Conservation (phyloP, 306 rosid genomes). For the Senna siamea region DNA sequence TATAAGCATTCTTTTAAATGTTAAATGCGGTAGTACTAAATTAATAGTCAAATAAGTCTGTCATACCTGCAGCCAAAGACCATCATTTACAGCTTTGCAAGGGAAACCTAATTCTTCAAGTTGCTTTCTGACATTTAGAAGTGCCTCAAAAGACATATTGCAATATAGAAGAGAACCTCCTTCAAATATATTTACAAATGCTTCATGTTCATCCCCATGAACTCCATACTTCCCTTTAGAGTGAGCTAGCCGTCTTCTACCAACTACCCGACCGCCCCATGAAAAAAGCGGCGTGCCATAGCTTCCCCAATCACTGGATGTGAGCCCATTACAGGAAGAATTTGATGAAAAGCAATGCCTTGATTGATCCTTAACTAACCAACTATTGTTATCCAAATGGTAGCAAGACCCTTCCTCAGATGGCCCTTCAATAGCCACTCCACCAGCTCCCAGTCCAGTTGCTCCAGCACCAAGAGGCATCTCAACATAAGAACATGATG, state of each 20-base stretch:
- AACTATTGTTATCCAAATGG: conserved; percentile 66
- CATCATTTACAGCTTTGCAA: conserved; percentile 97
- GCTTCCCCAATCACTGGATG: conserved; percentile 85
- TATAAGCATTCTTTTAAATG: background rate
- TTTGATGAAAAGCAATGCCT: conserved; percentile 67
- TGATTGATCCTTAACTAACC: conserved; percentile 72
- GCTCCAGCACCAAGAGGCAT: conserved; percentile 63
- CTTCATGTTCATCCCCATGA: conserved; percentile 77
- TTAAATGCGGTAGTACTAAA: background rate
- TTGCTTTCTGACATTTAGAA: conserved; percentile 84
- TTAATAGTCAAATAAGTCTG: conserved; percentile 5
- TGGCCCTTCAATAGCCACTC: conserved; percentile 85
- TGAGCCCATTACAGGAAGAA: conserved; percentile 65
- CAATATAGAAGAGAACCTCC: conserved; percentile 91
- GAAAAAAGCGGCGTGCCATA: conserved; percentile 71
- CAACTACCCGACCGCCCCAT: conserved; percentile 87
- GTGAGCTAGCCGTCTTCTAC: conserved; percentile 74
- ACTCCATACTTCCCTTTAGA: conserved; percentile 63
- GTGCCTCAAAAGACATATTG: conserved; percentile 97
- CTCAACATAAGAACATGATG: conserved; percentile 63
- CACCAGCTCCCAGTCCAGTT: conserved; percentile 57
- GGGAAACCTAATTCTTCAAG: conserved; percentile 95
- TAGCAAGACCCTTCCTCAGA: conserved; percentile 83
- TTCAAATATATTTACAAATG: conserved; percentile 87
- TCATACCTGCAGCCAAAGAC: conserved; percentile 96